Percentiles rank a stretch among this genome's conserved stretches.
phyloP scores from a whole-genome alignment of 2,329 filamentous ascomycete genomes.

The Clonostachys rosea region DNA sequence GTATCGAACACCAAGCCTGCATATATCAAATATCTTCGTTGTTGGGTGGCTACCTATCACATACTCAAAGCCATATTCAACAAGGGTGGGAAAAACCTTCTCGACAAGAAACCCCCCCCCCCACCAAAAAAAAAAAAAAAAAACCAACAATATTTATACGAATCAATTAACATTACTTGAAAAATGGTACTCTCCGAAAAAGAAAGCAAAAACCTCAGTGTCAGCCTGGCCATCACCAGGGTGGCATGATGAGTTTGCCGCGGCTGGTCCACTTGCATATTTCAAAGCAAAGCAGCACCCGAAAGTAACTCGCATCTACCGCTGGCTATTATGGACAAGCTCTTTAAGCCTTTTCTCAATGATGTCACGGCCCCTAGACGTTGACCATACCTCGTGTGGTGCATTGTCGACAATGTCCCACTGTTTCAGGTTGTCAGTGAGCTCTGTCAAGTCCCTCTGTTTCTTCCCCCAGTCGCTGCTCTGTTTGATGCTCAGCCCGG shows the following conservation, averaged over 20 bases:
- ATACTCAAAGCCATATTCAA: no score
- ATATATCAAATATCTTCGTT: no score
- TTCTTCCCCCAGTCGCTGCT: conserved; percentile 75
- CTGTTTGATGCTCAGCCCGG: conserved; percentile 63
- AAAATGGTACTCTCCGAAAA: no score
- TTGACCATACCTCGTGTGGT: conserved; percentile 83
- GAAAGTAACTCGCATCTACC: not conserved
- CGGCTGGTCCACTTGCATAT: not conserved
- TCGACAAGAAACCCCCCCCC: no score
- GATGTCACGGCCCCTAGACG: conserved; percentile 62
- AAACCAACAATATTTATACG: no score
- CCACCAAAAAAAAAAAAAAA: no score
- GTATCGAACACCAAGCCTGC: no score
- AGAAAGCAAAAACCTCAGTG: not conserved
- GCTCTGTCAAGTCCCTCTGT: conserved; percentile 75
- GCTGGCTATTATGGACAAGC: conserved; percentile 42
- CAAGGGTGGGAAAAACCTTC: no score
- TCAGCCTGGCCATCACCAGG: not conserved
- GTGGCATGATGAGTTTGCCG: not conserved
- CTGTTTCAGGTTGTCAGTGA: conserved; percentile 72
- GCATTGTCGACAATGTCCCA: conserved; percentile 89
- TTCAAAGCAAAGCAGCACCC: not conserved
- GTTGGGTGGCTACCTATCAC: no score
- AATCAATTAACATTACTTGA: no score
- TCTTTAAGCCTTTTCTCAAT: conserved; percentile 77